Evolutionary conservation across 225 moss, liverwort and hornwort species (phyloP).

Genomic region (Polytrichum formosum): DNA sequence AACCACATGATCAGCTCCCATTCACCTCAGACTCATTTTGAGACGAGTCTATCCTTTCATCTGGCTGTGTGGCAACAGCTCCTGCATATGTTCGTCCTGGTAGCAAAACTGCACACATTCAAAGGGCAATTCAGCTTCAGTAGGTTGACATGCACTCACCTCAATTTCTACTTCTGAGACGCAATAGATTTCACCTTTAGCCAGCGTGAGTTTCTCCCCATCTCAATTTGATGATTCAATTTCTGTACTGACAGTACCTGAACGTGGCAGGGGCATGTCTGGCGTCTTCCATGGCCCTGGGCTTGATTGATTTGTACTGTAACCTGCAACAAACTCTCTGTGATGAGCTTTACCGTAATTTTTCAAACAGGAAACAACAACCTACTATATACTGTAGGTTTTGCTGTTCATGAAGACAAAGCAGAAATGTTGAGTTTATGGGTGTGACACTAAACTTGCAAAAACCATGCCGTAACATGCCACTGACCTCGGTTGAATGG

Average conservation of each 20-base stretch:
- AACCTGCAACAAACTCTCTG: conserved; percentile 22
- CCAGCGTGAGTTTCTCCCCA: not conserved
- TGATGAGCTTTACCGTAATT: not conserved
- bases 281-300: conserved; percentile 53
- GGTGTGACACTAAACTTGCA: not conserved
- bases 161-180: not conserved
- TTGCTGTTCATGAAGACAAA: not conserved
- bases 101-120: conserved; percentile 40
- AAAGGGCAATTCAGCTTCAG: not conserved
- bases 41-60: conserved; percentile 25
- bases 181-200: not conserved
- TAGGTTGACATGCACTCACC: not conserved
- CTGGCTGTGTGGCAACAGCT: conserved; percentile 28
- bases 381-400: not conserved
- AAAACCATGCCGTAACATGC: not conserved
- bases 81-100: conserved; percentile 39
- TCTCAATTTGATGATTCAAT: not conserved
- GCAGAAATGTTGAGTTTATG: not conserved
- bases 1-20: not conserved
- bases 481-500: conserved; percentile 36
- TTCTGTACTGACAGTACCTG: conserved; percentile 24
- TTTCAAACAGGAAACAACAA: not conserved
- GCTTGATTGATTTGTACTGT: conserved; percentile 4
- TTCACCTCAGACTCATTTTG: conserved; percentile 12
- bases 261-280: conserved; percentile 45